Conservation (phyloP, 768 basidiomycete species). For the Russula sp. region DNA sequence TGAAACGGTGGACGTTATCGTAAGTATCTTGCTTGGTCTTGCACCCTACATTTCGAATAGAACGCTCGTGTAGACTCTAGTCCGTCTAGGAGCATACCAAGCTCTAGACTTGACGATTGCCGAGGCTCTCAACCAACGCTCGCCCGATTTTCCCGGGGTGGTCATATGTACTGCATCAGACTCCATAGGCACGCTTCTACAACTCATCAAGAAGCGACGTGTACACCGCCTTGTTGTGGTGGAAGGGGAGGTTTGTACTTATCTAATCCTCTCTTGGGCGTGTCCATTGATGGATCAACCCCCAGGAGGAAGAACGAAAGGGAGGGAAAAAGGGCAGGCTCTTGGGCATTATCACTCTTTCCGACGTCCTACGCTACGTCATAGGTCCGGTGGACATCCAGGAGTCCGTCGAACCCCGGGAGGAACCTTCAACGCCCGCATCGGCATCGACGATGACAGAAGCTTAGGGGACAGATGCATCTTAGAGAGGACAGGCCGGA, state of each 20-base stretch:
- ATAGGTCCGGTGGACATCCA: conserved; percentile 40
- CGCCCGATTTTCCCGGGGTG: conserved; percentile 93
- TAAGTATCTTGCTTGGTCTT: conserved; percentile 36
- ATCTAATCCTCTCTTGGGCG: background rate
- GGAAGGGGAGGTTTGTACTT: conserved; percentile 67
- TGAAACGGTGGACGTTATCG: conserved; percentile 98
- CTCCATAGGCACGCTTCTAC: conserved; percentile 83
- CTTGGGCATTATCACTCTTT: conserved; percentile 81
- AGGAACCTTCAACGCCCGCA: conserved; percentile 15
- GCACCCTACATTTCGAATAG: background rate
- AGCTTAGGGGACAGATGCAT: background rate
- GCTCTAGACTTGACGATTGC: conserved; percentile 92
- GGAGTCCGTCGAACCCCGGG: conserved; percentile 19
- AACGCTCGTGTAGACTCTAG: conserved; percentile 62
- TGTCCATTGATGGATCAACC: conserved; percentile 1
- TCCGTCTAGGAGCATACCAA: conserved; percentile 90
- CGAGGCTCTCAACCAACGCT: conserved; percentile 87
- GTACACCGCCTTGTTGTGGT: conserved; percentile 95
- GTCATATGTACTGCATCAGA: conserved; percentile 92
- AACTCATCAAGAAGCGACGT: conserved; percentile 87
- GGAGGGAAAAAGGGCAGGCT: conserved; percentile 81
- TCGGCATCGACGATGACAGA: background rate
- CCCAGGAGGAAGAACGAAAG: conserved; percentile 69
- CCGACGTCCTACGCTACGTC: conserved; percentile 81
- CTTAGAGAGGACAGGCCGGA: background rate